phyloP scores from a whole-genome alignment of 208 protist genomes.

The Histomonas meleagridis region DNA sequence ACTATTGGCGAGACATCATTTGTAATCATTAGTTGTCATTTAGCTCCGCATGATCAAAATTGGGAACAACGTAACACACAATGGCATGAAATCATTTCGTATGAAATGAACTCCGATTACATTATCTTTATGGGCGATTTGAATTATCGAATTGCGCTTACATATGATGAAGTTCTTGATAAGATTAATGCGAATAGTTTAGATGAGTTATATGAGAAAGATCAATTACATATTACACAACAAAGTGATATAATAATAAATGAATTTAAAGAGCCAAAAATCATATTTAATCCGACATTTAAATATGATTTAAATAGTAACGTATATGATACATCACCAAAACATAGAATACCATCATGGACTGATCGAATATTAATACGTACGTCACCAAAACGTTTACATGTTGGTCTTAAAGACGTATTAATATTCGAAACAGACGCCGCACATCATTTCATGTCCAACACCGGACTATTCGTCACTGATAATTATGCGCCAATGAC shows the following conservation, averaged over 20 bases:
- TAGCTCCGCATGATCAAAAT: constrained; percentile 39
- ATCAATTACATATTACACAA: constrained; percentile 44
- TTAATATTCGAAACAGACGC: neutral
- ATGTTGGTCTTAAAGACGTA: neutral
- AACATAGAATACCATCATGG: constrained; percentile 46
- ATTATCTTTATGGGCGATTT: constrained; percentile 50
- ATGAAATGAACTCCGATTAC: constrained; percentile 31
- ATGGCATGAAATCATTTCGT: constrained; percentile 41
- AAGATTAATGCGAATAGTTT: neutral
- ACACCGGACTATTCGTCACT: neutral
- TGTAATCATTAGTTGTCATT: constrained; percentile 42
- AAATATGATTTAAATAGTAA: constrained; percentile 47
- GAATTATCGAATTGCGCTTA: constrained; percentile 48
- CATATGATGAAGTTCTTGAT: constrained; percentile 44
- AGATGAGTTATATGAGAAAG: constrained; percentile 43
- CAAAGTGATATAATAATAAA: constrained; percentile 35
- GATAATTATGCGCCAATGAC: neutral
- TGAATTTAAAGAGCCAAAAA: constrained; percentile 43
- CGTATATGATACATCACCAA: constrained; percentile 42
- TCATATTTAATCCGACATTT: constrained; percentile 50
- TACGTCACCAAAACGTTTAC: too few species aligned
- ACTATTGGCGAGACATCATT: neutral
- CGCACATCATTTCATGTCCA: neutral
- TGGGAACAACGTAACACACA: constrained; percentile 48
- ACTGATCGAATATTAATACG: constrained; percentile 44